phyloP scores from a whole-genome alignment of 148 eudicot species.

The Vaccinium vitisidaea region DNA sequence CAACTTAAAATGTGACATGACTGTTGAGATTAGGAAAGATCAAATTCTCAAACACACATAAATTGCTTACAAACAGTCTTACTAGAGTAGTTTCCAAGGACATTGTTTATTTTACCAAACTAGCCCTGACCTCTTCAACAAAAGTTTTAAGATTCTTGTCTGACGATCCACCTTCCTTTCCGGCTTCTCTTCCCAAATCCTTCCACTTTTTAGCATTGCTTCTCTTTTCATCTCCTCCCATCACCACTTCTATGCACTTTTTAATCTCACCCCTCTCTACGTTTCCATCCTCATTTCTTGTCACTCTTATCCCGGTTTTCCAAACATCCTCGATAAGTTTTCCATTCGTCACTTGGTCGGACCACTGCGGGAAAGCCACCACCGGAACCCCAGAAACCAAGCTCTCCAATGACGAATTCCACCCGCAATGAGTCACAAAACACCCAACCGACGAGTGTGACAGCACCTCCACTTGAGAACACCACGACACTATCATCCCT shows the following conservation, averaged over 20 bases:
- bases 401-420: slow-evolving; percentile 34
- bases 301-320: slow-evolving; percentile 16
- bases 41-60: too few relatives aligned
- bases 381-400: slow-evolving; percentile 22
- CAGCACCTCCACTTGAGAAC: slow-evolving; percentile 19
- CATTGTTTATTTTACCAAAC: background rate
- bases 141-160: background rate
- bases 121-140: background rate
- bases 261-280: slow-evolving; percentile 23
- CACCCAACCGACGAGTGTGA: slow-evolving; percentile 28
- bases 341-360: slow-evolving; percentile 27
- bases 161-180: slow-evolving; percentile 28
- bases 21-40: too few relatives aligned
- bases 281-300: slow-evolving; percentile 1
- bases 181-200: slow-evolving; percentile 23
- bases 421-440: slow-evolving; percentile 36
- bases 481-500: slow-evolving; percentile 3
- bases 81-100: background rate
- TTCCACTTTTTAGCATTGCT: slow-evolving; percentile 28
- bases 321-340: slow-evolving; percentile 29
- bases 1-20: too few relatives aligned
- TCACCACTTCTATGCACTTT: slow-evolving; percentile 25
- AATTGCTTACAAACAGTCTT: background rate
- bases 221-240: slow-evolving; percentile 31
- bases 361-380: slow-evolving; percentile 24